Base-by-base conservation (phyloP, 805 yeast genomes). In the Starmerella asiatica region DNA sequence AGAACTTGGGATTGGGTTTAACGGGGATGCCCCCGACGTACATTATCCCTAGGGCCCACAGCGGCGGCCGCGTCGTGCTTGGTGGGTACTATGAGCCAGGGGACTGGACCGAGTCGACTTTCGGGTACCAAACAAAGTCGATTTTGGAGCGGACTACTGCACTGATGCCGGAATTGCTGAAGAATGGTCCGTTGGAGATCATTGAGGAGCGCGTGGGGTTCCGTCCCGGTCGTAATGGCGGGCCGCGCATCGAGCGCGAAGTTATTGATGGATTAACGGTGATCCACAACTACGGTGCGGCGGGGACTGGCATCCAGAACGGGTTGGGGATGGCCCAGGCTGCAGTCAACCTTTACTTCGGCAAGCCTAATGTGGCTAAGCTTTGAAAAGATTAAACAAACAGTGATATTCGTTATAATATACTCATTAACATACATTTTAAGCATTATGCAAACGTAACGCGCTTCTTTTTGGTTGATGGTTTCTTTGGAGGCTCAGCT, bases 211-310 rank as follows among this genome's bases (percentile, higher is more conserved):
- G 71, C 1, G 76, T 85, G 5, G 93, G 93, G 0, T 63, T 79
- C 33, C 68, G 94, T 47, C 94, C 93, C 5, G 65, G 76, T 29
- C 68, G 93, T 53, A 66, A 70, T 30, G 91, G 86, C 12, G 93
- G 93, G 4, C 75, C 71, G 5, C 64, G 93, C 38, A 70, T 82
- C 32, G 91, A 79, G 53, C 56, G 58, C 32, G 79, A 76, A 49
- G 43, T 39, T 3, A 42, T 51, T 9, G 61, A 57, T 9, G 71
- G 68, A 2, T 61, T 63, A 39, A 41, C 64, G 1, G 52, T 77
- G 15, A 64, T 82, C 18, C 93, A 82, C 54, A 75, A 78, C 56
- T 77, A 78, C 50, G 91, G 91, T 2, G 79, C 82, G 23, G 82
- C 74, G 7, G 84, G 84, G 23, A 73, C 81, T 19, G 91, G 91